Conservation (phyloP, 2,329 filamentous ascomycete genomes). For the Beauveria brongniartii region DNA sequence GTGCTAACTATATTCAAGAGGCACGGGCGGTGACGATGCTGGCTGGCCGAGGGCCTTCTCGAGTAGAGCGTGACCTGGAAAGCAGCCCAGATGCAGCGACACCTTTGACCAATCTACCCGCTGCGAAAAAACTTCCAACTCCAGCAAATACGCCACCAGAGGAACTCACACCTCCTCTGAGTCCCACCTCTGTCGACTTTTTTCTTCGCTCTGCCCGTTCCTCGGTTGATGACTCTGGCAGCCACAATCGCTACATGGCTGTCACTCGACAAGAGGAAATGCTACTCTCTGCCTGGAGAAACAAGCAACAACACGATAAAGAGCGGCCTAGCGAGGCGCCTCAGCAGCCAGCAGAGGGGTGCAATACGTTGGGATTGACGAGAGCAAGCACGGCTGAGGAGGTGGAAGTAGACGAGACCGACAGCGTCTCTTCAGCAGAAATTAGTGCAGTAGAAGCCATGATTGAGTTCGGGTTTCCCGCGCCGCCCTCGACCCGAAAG, state of each 20-base stretch:
- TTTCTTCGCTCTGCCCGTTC: slow-evolving; percentile 33
- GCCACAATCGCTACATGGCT: slow-evolving; percentile 42
- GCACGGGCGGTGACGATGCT: slow-evolving; percentile 31
- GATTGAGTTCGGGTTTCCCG: slow-evolving; percentile 28
- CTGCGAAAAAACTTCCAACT: slow-evolving; percentile 16
- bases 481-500: slow-evolving; percentile 23
- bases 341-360: slow-evolving; percentile 23
- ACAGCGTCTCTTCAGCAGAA: slow-evolving; percentile 15
- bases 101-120: slow-evolving; percentile 12
- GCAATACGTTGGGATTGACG: slow-evolving; percentile 1
- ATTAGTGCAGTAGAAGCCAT: slow-evolving; percentile 20
- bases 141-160: slow-evolving; percentile 20
- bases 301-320: slow-evolving; percentile 49
- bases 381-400: background rate
- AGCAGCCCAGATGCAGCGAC: slow-evolving; percentile 12
- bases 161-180: slow-evolving; percentile 42
- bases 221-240: slow-evolving; percentile 25
- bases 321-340: slow-evolving; percentile 37
- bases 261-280: slow-evolving; percentile 52
- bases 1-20: slow-evolving; percentile 27
- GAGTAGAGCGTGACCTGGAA: slow-evolving; percentile 18
- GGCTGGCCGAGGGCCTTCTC: slow-evolving; percentile 20
- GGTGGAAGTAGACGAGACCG: background rate
- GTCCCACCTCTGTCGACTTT: slow-evolving; percentile 44
- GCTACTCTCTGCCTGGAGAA: slow-evolving; percentile 47